Conservation (phyloP, 106 monocot species). For the Phalaenopsis aphrodite region DNA sequence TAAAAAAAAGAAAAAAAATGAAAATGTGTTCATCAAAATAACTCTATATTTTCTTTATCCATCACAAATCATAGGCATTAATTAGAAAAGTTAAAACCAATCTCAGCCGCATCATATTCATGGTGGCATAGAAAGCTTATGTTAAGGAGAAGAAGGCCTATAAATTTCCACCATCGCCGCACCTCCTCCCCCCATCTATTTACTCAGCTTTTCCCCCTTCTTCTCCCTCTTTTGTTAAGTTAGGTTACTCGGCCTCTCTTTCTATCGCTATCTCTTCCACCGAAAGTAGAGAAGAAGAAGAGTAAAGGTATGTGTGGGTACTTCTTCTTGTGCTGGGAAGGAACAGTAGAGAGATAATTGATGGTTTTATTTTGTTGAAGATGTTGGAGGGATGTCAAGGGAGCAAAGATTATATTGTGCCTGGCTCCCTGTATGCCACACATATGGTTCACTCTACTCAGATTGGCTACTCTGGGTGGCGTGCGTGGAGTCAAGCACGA, state of each 20-base stretch:
- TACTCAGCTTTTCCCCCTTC: not conserved
- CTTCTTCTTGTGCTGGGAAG: not conserved
- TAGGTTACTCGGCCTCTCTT: not conserved
- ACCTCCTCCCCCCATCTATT: not conserved
- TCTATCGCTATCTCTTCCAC: not conserved
- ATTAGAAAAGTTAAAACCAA: not conserved
- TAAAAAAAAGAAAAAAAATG: not conserved
- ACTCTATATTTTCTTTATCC: not conserved
- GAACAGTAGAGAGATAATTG: not conserved
- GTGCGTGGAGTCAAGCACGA: conserved; percentile 12
- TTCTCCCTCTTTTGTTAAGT: not conserved
- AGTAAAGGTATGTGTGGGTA: not conserved
- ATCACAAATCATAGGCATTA: not conserved
- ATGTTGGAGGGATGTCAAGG: not conserved
- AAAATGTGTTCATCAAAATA: not conserved
- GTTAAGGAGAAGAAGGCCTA: not conserved
- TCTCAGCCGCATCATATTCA: not conserved
- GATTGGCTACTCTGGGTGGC: conserved; percentile 12
- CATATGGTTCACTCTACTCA: conserved; percentile 2
- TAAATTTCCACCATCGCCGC: conserved; percentile 4
- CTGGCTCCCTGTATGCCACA: conserved; percentile 14
- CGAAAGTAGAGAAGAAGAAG: not conserved
- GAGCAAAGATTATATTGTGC: conserved; percentile 4
- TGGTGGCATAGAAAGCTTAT: not conserved
- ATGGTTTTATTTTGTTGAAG: not conserved